Evolutionary conservation across 257 asterid genomes (phyloP).

Genomic region (Rhazya stricta): DNA sequence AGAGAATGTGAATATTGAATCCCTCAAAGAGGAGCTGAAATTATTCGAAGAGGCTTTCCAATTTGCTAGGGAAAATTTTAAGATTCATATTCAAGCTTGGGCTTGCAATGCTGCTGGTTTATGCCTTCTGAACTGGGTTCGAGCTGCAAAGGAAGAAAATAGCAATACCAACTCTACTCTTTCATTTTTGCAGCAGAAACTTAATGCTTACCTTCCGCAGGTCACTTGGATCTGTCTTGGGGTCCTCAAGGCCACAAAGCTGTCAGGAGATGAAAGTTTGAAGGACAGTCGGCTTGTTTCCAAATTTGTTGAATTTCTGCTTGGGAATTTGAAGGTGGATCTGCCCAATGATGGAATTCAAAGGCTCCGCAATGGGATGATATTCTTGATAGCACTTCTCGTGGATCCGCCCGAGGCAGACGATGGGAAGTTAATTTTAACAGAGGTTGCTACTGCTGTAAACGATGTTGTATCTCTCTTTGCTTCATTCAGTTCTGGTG

Average conservation of each 20-base stretch:
- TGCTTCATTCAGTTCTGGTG: not conserved
- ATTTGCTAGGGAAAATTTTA: not conserved
- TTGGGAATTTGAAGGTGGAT: not conserved
- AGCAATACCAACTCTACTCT: too few relatives aligned
- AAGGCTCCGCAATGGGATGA: conserved; percentile 6
- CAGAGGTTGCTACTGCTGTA: not conserved
- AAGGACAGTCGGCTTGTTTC: not conserved
- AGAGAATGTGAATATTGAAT: not conserved
- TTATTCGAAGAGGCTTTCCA: not conserved
- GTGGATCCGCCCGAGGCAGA: not conserved
- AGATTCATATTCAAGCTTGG: not conserved
- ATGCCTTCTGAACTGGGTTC: not conserved
- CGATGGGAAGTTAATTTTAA: not conserved
- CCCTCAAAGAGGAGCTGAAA: not conserved
- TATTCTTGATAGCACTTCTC: not conserved
- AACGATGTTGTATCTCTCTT: not conserved
- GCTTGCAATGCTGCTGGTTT: not conserved
- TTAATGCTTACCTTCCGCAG: not conserved
- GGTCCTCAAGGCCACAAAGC: not conserved
- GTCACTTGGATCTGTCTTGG: not conserved
- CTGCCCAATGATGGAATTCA: not conserved
- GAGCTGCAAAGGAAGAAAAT: not conserved
- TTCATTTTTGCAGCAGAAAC: not conserved
- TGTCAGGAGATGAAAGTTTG: not conserved
- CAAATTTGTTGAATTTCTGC: not conserved